phyloP scores from a whole-genome alignment of 306 rosid species.

The Sindora glabra region DNA sequence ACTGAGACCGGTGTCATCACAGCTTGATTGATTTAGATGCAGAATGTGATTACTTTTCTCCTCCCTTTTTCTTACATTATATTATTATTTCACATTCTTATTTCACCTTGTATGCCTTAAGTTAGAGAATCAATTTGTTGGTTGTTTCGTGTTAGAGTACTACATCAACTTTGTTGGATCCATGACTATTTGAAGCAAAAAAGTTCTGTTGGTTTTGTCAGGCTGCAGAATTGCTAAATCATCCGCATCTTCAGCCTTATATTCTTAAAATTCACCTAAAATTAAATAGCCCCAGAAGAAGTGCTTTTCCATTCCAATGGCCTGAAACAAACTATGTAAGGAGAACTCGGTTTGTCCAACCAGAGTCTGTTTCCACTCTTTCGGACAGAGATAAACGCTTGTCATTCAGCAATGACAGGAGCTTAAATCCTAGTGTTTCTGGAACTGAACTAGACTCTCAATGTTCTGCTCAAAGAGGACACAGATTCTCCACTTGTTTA shows the following conservation, averaged over 20 bases:
- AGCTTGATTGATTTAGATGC: background rate
- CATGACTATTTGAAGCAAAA: constrained; percentile 2
- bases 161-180: no score
- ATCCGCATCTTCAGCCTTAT: constrained; percentile 80
- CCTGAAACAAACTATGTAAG: constrained; percentile 41
- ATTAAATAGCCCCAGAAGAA: constrained; percentile 57
- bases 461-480: constrained; percentile 43
- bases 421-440: constrained; percentile 73
- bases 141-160: no score
- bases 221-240: constrained; percentile 83
- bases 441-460: constrained; percentile 56
- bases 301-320: constrained; percentile 46
- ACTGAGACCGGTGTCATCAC: background rate
- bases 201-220: constrained; percentile 21
- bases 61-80: background rate
- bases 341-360: constrained; percentile 63
- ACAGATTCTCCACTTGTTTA: constrained; percentile 32
- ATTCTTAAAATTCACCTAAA: constrained; percentile 72
- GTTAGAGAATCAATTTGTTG: background rate
- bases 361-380: constrained; percentile 31
- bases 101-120: background rate
- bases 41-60: background rate
- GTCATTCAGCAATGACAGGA: constrained; percentile 55
- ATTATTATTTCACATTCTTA: background rate
- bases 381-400: constrained; percentile 43